Evolutionary conservation across 306 rosid species (phyloP).

Genomic region (Clitoria ternatea): DNA sequence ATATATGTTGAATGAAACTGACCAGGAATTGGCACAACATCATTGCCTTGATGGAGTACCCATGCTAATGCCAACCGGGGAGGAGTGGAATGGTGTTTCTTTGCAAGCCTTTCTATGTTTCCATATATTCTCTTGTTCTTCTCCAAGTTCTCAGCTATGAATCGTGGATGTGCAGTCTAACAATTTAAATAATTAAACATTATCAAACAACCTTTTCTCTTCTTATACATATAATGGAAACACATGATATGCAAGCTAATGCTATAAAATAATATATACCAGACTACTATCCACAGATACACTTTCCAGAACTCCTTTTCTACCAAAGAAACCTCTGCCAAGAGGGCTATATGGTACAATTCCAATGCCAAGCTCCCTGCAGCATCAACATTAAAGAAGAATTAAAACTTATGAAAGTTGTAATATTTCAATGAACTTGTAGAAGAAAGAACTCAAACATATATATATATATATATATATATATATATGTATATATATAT

Average conservation of each 20-base stretch:
- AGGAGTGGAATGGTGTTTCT: slow-evolving; percentile 46
- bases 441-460: neutral
- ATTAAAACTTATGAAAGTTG: neutral
- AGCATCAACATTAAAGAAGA: neutral
- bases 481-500: too few relatives aligned
- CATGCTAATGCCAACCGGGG: slow-evolving; percentile 68
- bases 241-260: neutral
- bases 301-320: slow-evolving; percentile 56
- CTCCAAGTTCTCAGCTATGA: slow-evolving; percentile 38
- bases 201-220: neutral
- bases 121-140: slow-evolving; percentile 50
- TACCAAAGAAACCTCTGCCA: slow-evolving; percentile 77
- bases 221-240: neutral
- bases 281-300: slow-evolving; percentile 32
- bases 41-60: slow-evolving; percentile 66
- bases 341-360: slow-evolving; percentile 81
- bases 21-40: slow-evolving; percentile 50
- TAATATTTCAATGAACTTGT: too few relatives aligned
- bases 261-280: slow-evolving; percentile 37
- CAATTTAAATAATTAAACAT: neutral
- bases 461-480: too few relatives aligned
- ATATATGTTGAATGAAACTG: neutral
- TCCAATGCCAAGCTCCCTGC: slow-evolving; percentile 67
- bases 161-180: slow-evolving; percentile 51
- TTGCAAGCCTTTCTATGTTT: slow-evolving; percentile 44